A percentile compares a stretch with the other conserved stretches of the same genome.
Conservation (phyloP, 2,329 filamentous ascomycete genomes). For the Diaporthe sp. region DNA sequence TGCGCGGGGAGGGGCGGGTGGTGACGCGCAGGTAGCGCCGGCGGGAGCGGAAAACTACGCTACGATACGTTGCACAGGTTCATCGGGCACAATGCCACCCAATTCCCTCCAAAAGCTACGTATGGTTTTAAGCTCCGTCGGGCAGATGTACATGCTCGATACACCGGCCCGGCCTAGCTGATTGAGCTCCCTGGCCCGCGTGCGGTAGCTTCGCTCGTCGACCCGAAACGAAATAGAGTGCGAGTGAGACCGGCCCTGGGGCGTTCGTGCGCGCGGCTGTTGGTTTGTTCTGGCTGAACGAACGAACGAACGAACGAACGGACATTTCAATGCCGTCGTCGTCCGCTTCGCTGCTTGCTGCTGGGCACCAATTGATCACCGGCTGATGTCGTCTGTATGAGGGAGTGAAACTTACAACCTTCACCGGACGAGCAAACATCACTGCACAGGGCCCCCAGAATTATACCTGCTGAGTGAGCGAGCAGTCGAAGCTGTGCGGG, state of each 20-base stretch:
- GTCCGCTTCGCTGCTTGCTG: too few species aligned
- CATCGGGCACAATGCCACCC: too few species aligned
- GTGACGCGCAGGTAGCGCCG: not conserved
- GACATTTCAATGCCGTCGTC: too few species aligned
- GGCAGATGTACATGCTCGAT: not conserved
- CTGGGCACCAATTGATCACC: constrained; percentile 3
- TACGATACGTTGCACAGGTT: not conserved
- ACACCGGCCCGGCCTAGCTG: constrained; percentile 4
- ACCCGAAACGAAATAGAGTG: constrained; percentile 23
- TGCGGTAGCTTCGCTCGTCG: constrained; percentile 20
- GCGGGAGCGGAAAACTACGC: not conserved
- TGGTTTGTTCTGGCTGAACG: not conserved
- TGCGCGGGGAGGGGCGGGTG: not conserved
- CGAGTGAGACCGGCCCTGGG: not conserved
- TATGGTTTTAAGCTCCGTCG: rapidly evolving
- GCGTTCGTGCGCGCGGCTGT: not conserved
- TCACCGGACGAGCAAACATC: not conserved
- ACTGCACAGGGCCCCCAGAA: not conserved
- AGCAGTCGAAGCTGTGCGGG: not conserved
- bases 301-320: not conserved
- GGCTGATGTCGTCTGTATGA: not conserved
- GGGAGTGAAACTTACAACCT: not conserved
- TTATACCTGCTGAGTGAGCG: not conserved
- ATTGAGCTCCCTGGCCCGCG: not conserved
- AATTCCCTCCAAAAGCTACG: not conserved